A percentile compares a stretch with the other conserved stretches of the same genome.
phyloP scores from a whole-genome alignment of 2,329 filamentous ascomycete genomes.

The Tricladium varicosporioides region DNA sequence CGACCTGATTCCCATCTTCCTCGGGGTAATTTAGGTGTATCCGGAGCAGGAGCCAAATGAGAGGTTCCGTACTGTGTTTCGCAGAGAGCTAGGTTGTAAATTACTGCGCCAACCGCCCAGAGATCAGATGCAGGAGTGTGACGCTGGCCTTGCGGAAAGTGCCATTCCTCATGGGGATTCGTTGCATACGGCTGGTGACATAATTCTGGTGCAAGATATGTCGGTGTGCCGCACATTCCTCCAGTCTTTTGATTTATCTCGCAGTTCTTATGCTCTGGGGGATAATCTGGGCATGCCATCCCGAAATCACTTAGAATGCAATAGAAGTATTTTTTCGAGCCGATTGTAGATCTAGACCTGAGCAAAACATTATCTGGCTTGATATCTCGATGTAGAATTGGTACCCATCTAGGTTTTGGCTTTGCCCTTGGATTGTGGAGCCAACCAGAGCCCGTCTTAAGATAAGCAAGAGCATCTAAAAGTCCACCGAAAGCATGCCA shows the following conservation, averaged over 20 bases:
- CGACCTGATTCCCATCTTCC: neutral
- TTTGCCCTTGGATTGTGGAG: constrained; percentile 6
- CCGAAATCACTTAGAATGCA: constrained; percentile 31
- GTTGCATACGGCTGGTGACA: constrained; percentile 20
- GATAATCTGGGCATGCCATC: constrained; percentile 22
- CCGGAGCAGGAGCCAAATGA: neutral
- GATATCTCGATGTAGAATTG: constrained; percentile 30
- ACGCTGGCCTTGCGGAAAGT: constrained; percentile 11
- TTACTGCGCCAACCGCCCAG: constrained; percentile 24
- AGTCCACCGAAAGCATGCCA: constrained; percentile 31
- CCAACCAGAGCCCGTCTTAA: constrained; percentile 19
- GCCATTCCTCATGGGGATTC: neutral
- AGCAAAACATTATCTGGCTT: constrained; percentile 33
- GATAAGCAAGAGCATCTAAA: constrained; percentile 28
- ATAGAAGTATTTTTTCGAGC: constrained; percentile 26
- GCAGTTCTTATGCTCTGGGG: constrained; percentile 1
- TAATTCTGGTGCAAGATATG: constrained; percentile 26
- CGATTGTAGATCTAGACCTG: constrained; percentile 22
- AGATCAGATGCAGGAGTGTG: constrained; percentile 24
- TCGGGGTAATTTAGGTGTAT: neutral
- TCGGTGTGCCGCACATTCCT: constrained; percentile 12
- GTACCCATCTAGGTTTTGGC: constrained; percentile 18
- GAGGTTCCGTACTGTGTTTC: neutral
- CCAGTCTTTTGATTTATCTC: constrained; percentile 7
- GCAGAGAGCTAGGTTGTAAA: constrained; percentile 18